Base-by-base conservation (phyloP, 2,329 filamentous ascomycete genomes). In the Graphilbum sp. region DNA sequence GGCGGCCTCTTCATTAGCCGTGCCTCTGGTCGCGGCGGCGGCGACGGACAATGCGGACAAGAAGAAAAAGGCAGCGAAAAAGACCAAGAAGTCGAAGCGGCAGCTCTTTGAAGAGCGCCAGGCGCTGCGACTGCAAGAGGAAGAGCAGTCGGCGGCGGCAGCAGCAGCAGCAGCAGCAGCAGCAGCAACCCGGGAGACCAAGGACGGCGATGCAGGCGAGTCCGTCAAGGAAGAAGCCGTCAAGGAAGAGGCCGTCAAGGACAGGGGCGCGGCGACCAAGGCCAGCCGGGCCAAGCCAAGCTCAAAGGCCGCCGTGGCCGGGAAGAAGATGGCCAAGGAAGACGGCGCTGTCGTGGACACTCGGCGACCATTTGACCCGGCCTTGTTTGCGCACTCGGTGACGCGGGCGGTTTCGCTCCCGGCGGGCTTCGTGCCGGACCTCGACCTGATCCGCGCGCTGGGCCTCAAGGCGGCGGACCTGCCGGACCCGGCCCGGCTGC, bases 31-130 rank as follows among this genome's bases (percentile, higher is more conserved):
- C 11, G 6, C 11, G 21, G 5, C 59, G 15, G 54, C 50, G 10
- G 54, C 59, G 4, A 17, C 25, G 6, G 44, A 42, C 32, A 37
- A 36, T 23, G 70, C 69, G 53, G 73, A 71, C 55, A 78, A 75
- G 53, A 73, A 71, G 55, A 78, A 75, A 55, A 63, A 65, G 30
- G 46, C n/a, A n/a, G n/a, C 67, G 4, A 83, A 83, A 62, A 84
- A 72, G 61, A 83, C 80, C 55, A 72, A 73, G 62, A 85, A 82
- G 56, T 72, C 78, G 0, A 87, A 86, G 64, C 86, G 83, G 54
- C 76, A 86, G 50, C 54, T 82, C 3, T 69, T 79, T 34, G 75
- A 81, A 50, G 77, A 84, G 51, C 66, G 69, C 17, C 70, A 78
- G 49, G 69, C 69, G 11, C 57, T 73, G 45, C 62, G 64, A 42